These are phyloP conservation scores for Penicillium olsonii DNA, from an alignment of 2,329 filamentous ascomycete species.

Conservation along the genomic window DNA sequence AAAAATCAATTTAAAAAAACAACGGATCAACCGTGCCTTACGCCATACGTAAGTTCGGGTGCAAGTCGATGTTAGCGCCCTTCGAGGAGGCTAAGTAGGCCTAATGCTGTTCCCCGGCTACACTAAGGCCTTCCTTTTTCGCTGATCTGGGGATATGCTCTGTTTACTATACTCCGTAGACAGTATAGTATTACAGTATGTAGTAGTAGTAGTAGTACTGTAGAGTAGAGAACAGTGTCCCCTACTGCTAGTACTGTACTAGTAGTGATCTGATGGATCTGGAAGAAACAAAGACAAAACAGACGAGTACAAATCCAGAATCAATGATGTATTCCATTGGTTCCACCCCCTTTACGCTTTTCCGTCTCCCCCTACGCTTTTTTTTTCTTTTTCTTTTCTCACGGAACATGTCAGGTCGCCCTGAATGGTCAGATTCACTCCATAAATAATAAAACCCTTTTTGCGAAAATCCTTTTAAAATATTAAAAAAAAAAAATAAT, in stretches of 20 bases:
- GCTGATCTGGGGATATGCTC: slow-evolving; percentile 20
- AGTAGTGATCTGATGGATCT: slow-evolving; percentile 11
- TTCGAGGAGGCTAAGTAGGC: slow-evolving; percentile 24
- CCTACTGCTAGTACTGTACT: no score
- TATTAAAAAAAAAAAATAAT: slow-evolving; percentile 7
- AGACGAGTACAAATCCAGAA: background rate
- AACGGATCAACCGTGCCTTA: slow-evolving; percentile 37
- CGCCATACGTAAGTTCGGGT: slow-evolving; percentile 18
- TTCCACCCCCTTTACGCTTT: slow-evolving; percentile 20
- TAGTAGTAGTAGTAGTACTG: no score
- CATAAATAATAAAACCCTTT: slow-evolving; percentile 15
- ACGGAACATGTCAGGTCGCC: slow-evolving; percentile 13
- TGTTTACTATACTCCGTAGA: no score
- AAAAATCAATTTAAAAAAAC: slow-evolving; percentile 7
- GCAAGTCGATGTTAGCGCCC: slow-evolving; percentile 28
- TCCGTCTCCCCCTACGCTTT: slow-evolving; percentile 16
- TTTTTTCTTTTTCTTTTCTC: slow-evolving; percentile 11
- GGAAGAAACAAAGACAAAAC: background rate
- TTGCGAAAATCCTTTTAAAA: slow-evolving; percentile 9
- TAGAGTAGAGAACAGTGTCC: no score
- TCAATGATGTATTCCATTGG: slow-evolving; percentile 17
- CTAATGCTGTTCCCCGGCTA: slow-evolving; percentile 38
- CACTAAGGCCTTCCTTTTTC: no score
- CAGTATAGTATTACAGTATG: no score
- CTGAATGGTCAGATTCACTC: slow-evolving; percentile 6